Base-by-base conservation (phyloP, 2,329 filamentous ascomycete species). In the Diplodia intermedia region DNA sequence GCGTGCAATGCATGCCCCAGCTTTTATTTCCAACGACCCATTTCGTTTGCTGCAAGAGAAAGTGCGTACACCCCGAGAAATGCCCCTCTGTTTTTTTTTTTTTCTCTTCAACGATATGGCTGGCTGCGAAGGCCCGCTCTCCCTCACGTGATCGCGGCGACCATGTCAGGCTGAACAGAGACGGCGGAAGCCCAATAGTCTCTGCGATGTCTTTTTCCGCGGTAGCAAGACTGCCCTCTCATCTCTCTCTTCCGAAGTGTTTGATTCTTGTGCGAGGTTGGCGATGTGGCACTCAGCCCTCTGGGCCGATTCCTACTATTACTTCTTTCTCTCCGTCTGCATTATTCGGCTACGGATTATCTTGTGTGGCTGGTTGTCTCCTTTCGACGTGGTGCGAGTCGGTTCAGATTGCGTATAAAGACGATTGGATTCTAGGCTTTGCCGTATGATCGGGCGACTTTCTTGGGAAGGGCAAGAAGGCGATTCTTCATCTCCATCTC, bases 1-100 rank as follows among this genome's bases (percentile, higher is more conserved):
- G 18, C 33, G n/a, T 56, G 54, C 54, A 38, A 33, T n/a, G 31
- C 54, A 40, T 56, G 33, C 33, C 54, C 54, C 18, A 18, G n/a
- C 36, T 6, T 33, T 38, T 38, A 23, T 40, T 12, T 18, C 23
- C n/a, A 12, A 33, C 29, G 50, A 53, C 3, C 29, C 53, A 12
- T 8, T 23, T 38, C 33, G 23, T 20, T 6, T 14, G 18, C 20
- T 56, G 33, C 31, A n/a, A 56, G 14, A 29, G 14, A 33, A 38
- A 38, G 33, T 56, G 53, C 36, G 33, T 56, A 36, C 23, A 56
- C 23, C 20, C 4, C n/a, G 43, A 36, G 18, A 40, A 40, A 38
- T 40, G 4, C n/a, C 15, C 33, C 54, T n/a, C 9, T 14, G 3
- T n/a, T 38, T 38, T 4, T 23, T 38, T n/a, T n/a, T 38, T 38